phyloP scores from a whole-genome alignment of 1,284 basidiomycete species.

The Sphaerobolus stellatus region DNA sequence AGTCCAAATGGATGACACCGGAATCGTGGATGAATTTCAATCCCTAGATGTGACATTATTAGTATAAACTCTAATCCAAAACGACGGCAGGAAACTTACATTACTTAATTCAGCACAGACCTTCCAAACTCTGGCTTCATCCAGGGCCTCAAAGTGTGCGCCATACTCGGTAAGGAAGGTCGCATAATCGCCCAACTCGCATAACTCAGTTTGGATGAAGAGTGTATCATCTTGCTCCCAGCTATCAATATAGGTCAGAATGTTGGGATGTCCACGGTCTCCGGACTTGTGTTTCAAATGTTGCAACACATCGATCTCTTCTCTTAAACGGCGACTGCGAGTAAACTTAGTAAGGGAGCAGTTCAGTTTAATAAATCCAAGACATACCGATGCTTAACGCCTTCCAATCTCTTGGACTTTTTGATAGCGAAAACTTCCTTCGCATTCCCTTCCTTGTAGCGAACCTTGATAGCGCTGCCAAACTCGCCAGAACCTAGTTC shows the following conservation, averaged over 20 bases:
- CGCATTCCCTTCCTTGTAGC: constrained; percentile 53
- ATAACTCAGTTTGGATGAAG: constrained; percentile 94
- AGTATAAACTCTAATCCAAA: constrained; percentile 26
- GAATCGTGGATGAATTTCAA: constrained; percentile 87
- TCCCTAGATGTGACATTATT: constrained; percentile 52
- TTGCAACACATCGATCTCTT: constrained; percentile 93
- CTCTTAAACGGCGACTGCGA: constrained; percentile 78
- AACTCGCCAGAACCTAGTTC: constrained; percentile 93
- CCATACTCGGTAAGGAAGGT: constrained; percentile 95
- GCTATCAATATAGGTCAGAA: constrained; percentile 90
- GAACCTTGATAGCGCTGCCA: constrained; percentile 90
- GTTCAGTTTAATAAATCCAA: background rate
- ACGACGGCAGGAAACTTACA: constrained; percentile 52
- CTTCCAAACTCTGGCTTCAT: constrained; percentile 97
- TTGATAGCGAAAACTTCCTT: constrained; percentile 85
- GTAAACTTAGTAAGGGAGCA: constrained; percentile 17
- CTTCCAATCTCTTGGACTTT: constrained; percentile 91
- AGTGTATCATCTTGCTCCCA: constrained; percentile 95
- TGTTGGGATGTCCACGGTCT: constrained; percentile 62
- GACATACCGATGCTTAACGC: constrained; percentile 84
- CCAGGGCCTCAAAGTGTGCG: constrained; percentile 76
- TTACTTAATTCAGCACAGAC: constrained; percentile 88
- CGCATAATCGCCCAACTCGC: constrained; percentile 88
- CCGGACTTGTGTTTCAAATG: constrained; percentile 51
- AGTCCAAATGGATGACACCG: constrained; percentile 92